Base-by-base conservation (phyloP, 2,329 filamentous ascomycete genomes). In the Cladophialophora immunda region DNA sequence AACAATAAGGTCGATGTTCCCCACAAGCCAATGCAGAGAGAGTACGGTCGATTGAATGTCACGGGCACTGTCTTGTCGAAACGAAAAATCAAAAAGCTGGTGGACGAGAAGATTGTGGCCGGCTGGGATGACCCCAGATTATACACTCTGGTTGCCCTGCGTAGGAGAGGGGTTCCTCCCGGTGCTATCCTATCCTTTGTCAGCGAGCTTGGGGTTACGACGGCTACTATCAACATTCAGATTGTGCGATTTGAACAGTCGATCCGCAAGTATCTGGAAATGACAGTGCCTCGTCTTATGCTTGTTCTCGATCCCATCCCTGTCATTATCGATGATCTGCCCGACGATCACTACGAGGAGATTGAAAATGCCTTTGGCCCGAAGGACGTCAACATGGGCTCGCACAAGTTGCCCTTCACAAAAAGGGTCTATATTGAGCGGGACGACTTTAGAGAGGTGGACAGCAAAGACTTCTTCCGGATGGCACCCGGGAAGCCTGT, bases 21-120 rank as follows among this genome's bases (percentile, higher is more conserved):
- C 17, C 97, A 96, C 79, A 87, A 93, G 75, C 93, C 94, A 0
- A 97, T 97, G 92, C 94, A 98, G 85, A 85, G 94, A 77, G 94
- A 97, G 81, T 86, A 89, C 70, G 89, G 90, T 62, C 87, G 91
- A 68, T 82, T 94, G 34, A 96, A 92, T 71, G 86, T 97, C 34
- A 89, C 88, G 9, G 93, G 94, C 17, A 97, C 94, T 0, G 90
- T 97, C 62, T 85, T 97, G 68, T 94, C 90, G 36, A 97, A 98
- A 82, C 87, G 94, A 64, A 90, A 92, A 75, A 90, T 97, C 68
- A 86, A 89, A 69, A 90, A 91, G 79, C 82, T 97, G 4, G 92
- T 97, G 1, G 86, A 90, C 53, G 87, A 91, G 58, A 87, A 88
- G n/a, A 84, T 90, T 70, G 94, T 98, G 7, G 87, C 91, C 41